A percentile compares a stretch with the other conserved stretches of the same genome.
Conservation (phyloP, 1,284 basidiomycete genomes). For the Gomphus sp. region DNA sequence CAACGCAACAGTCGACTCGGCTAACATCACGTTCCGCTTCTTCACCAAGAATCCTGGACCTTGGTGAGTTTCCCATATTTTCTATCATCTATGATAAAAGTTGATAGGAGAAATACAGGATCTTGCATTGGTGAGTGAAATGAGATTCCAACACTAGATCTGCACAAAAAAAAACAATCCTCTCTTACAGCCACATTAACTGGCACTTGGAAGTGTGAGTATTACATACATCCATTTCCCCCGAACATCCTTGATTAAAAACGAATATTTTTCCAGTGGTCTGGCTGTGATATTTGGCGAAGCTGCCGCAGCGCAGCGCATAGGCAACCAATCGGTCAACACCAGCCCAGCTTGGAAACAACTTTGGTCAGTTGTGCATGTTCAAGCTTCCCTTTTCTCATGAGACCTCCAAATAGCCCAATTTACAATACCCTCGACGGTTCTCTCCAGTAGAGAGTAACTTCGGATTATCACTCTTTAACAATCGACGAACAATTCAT, state of each 20-base stretch:
- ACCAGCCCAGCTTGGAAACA: conserved; percentile 22
- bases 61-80: neutral
- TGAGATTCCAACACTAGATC: neutral
- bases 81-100: neutral
- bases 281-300: conserved; percentile 33
- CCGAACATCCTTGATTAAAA: neutral
- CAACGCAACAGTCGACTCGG: conserved; percentile 14
- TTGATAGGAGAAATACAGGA: conserved; percentile 14
- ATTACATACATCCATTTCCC: too few relatives aligned
- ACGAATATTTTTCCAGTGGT: conserved; percentile 19
- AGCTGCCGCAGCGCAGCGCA: conserved; percentile 18
- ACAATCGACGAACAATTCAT: neutral
- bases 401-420: neutral
- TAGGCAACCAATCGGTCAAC: conserved; percentile 10
- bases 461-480: too few relatives aligned
- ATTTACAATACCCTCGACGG: neutral
- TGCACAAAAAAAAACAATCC: neutral
- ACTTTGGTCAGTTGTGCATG: conserved; percentile 17
- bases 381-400: neutral
- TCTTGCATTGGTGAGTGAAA: conserved; percentile 14
- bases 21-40: conserved; percentile 30
- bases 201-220: conserved; percentile 33
- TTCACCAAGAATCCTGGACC: conserved; percentile 33
- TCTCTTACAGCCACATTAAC: conserved; percentile 31
- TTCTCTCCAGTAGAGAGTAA: neutral